A percentile compares a stretch with the other conserved stretches of the same genome.
Conservation (phyloP, 1,284 basidiomycete species). For the Puccinia coronata region DNA sequence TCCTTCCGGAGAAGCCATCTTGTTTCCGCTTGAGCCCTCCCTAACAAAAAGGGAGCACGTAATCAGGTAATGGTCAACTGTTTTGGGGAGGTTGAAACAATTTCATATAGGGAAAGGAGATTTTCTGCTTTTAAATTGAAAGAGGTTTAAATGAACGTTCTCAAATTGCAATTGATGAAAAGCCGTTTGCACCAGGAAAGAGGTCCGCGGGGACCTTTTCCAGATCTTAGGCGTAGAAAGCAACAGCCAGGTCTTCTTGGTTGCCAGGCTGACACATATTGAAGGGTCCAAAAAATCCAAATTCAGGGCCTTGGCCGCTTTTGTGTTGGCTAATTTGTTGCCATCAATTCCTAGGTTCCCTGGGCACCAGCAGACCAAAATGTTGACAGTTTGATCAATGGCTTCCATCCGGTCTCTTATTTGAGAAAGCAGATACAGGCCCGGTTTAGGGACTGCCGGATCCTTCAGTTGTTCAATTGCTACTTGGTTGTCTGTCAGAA, state of each 20-base stretch:
- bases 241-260: not conserved
- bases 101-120: no score
- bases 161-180: not conserved
- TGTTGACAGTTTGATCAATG: no score
- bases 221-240: not conserved
- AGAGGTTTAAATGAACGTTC: not conserved
- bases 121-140: not conserved
- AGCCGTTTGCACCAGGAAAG: not conserved
- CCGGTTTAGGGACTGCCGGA: no score
- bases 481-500: not conserved
- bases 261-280: not conserved
- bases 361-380: no score
- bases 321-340: no score
- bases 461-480: not conserved
- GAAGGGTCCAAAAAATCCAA: no score
- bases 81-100: not conserved
- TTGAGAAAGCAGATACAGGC: not conserved
- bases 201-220: not conserved
- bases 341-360: no score
- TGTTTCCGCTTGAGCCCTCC: no score
- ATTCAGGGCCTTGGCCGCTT: no score
- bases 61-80: not conserved
- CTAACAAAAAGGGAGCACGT: not conserved
- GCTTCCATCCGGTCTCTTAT: not conserved
- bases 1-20: not conserved